Base-by-base conservation (phyloP, 1,139 yeast species). In the Yamadazyma epiphylla region DNA sequence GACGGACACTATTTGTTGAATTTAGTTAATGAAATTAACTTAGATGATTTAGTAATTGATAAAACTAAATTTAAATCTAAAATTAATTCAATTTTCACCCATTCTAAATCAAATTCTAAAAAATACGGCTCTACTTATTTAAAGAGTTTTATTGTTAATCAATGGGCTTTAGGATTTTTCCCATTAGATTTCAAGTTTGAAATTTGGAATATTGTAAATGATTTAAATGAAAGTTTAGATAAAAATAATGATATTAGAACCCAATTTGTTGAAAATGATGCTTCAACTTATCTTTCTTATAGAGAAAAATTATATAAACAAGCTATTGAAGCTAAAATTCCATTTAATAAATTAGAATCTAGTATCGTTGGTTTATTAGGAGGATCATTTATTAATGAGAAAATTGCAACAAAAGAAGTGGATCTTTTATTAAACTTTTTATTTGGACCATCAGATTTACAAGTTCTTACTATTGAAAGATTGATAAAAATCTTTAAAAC, bases 311-410 rank as follows among this genome's bases (percentile, higher is more conserved):
- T 78, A 73, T 53, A 60, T 29, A 37, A 42, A 2, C 67, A 64
- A 36, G 75, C 85, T 33, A 47, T 46, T 4, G 55, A 52, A 8
- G 69, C 75, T 27, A 74, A 75, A 33, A 60, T 75, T 25, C 65
- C 70, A 31, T 58, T 55, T 33, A 69, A 74, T 41, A 60, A 55
- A 2, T 71, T 82, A 33, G 91, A 84, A 49, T 40, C 48, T 2
- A 59, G 71, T n/a, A 49, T 83, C 12, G 68, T 81, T 15, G 63
- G 67, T 10, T 52, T 82, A 36, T 74, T 85, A 13, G 72, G 84
- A 9, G 63, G 71, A 8, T 30, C 30, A 13, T 32, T 50, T 16
- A 25, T 37, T 10, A 38, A 37, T 21, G 48, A 68, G 6, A 42
- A 42, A 23, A 22, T 65, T 37, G 55, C 53, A 13, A 29, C 51